A percentile compares a stretch with the other conserved stretches of the same genome.
phyloP scores from a whole-genome alignment of 345 rosid species.

The Sisymbrium irio region DNA sequence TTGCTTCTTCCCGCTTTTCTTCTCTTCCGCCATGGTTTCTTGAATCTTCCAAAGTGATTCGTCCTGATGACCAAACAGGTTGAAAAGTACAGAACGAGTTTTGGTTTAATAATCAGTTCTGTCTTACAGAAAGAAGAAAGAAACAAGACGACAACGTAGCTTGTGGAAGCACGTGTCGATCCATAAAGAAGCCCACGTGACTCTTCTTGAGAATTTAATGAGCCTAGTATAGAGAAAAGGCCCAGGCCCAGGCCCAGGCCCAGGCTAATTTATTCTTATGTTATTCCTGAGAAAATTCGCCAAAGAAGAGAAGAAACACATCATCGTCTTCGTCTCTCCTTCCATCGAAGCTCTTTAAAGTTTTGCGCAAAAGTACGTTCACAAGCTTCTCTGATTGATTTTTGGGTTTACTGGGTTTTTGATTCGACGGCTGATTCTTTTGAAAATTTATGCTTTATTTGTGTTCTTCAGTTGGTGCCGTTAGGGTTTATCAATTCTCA shows the following conservation, averaged over 20 bases:
- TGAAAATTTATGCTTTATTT: neutral
- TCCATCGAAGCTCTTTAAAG: neutral
- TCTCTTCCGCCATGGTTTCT: conserved; percentile 31
- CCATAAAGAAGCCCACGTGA: neutral
- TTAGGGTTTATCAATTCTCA: conserved; percentile 1
- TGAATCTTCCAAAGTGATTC: neutral
- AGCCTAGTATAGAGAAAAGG: neutral
- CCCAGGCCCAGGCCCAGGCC: no score
- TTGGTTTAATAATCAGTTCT: neutral
- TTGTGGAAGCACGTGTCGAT: neutral
- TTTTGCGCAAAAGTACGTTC: neutral
- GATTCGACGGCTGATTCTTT: neutral
- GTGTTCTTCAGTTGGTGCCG: neutral
- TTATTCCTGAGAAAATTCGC: neutral
- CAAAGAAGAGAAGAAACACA: neutral
- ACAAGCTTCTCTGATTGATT: neutral
- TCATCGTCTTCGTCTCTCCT: neutral
- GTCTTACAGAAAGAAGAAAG: neutral
- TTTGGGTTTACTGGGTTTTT: neutral
- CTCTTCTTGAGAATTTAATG: neutral
- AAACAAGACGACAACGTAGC: neutral
- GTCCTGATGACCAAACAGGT: neutral
- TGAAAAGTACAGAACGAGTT: neutral
- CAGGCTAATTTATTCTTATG: no score
- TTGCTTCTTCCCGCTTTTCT: conserved; percentile 46